Conservation (phyloP, 225 moss, liverwort and hornwort genomes). For the Marchantia polymorpha region DNA sequence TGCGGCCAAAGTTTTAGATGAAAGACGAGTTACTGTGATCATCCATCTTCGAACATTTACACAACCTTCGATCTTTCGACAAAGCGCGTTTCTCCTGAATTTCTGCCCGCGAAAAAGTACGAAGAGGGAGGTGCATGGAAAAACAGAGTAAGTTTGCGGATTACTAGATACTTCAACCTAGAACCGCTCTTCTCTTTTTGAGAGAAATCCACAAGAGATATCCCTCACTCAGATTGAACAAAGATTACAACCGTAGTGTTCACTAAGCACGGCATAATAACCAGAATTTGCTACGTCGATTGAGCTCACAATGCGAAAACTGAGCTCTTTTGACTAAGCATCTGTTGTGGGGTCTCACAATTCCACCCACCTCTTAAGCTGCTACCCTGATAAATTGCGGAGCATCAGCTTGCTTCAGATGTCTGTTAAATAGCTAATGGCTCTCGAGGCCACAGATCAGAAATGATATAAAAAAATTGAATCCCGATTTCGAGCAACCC, state of each 20-base stretch:
- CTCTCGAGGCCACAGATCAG: not conserved
- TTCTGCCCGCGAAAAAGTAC: not conserved
- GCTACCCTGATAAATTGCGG: not conserved
- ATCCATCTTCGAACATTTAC: not conserved
- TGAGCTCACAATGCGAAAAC: conserved; percentile 14
- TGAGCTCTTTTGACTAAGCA: not conserved
- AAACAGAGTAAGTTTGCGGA: not conserved
- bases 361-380: conserved; percentile 1
- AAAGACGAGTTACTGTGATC: not conserved
- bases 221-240: not conserved
- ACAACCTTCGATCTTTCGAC: not conserved
- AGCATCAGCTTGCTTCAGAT: not conserved
- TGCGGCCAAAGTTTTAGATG: too few species aligned
- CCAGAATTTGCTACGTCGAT: not conserved
- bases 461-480: not conserved
- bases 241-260: not conserved
- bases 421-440: not conserved
- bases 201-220: not conserved
- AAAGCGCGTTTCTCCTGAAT: not conserved
- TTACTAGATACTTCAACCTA: not conserved
- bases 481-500: not conserved
- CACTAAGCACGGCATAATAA: not conserved
- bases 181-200: not conserved
- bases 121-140: not conserved
- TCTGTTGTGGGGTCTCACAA: not conserved